Conservation (phyloP, 2,329 filamentous ascomycete genomes). For the Colletotrichum nymphaeae region DNA sequence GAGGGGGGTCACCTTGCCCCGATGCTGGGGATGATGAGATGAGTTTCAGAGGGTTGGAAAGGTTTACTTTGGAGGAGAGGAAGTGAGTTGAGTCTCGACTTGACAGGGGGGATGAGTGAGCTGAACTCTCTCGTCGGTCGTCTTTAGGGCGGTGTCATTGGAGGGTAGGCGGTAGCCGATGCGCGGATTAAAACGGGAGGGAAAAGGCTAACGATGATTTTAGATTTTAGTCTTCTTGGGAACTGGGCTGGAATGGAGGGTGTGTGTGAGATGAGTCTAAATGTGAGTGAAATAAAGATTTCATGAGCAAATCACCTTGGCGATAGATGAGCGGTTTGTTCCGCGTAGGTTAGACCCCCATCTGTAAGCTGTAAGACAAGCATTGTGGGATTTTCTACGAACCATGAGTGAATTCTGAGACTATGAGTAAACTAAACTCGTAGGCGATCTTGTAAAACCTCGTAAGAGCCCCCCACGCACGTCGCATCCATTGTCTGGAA, state of each 20-base stretch:
- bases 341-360: neutral
- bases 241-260: neutral
- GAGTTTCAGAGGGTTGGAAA: neutral
- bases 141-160: neutral
- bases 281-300: neutral
- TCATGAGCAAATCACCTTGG: constrained; percentile 5
- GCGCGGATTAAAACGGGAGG: neutral
- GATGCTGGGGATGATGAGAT: neutral
- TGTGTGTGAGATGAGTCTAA: neutral
- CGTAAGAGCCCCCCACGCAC: too few relatives aligned
- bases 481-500: neutral
- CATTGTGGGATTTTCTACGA: neutral
- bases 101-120: constrained; percentile 16
- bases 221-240: neutral
- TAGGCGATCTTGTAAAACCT: too few relatives aligned
- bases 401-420: neutral
- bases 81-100: neutral
- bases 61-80: neutral
- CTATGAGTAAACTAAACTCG: neutral
- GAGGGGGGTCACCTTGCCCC: neutral
- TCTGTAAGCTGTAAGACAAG: too few relatives aligned
- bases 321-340: neutral
- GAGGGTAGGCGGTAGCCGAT: neutral
- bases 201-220: neutral
- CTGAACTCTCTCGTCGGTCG: constrained; percentile 11